phyloP scores from a whole-genome alignment of 2,329 filamentous ascomycete species.

The Phyllosticta capitalensis region DNA sequence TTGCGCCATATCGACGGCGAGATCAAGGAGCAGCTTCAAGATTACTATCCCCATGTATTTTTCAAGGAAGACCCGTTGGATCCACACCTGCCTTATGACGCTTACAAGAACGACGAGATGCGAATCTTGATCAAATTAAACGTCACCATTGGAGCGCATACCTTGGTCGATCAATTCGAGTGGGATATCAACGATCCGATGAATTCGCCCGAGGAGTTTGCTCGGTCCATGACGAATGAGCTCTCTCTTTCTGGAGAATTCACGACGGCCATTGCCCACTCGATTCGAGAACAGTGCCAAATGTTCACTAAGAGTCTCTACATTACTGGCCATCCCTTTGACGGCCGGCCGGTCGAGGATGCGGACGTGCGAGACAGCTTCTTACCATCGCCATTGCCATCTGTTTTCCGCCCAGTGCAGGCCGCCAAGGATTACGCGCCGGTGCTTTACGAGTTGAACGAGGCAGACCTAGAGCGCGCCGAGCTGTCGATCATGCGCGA shows the following conservation, averaged over 20 bases:
- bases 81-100: conserved; percentile 77
- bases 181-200: conserved; percentile 96
- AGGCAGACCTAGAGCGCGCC: conserved; percentile 79
- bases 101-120: conserved; percentile 99
- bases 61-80: conserved; percentile 86
- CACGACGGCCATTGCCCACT: conserved; percentile 93
- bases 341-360: conserved; percentile 87
- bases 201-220: conserved; percentile 94
- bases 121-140: conserved; percentile 91
- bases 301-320: conserved; percentile 91
- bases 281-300: conserved; percentile 91
- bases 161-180: conserved; percentile 92
- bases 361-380: conserved; percentile 80
- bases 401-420: conserved; percentile 81
- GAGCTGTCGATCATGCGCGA: conserved; percentile 91
- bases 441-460: conserved; percentile 87
- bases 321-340: conserved; percentile 87
- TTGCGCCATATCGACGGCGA: conserved; percentile 60
- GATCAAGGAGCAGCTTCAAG: conserved; percentile 80
- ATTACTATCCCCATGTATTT: conserved; percentile 87
- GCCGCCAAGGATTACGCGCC: conserved; percentile 90
- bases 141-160: conserved; percentile 92
- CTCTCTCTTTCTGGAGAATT: conserved; percentile 91
- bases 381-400: conserved; percentile 70
- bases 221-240: conserved; percentile 77